phyloP scores from a whole-genome alignment of 805 yeast species.

The Pichia nanzhaoensis region DNA sequence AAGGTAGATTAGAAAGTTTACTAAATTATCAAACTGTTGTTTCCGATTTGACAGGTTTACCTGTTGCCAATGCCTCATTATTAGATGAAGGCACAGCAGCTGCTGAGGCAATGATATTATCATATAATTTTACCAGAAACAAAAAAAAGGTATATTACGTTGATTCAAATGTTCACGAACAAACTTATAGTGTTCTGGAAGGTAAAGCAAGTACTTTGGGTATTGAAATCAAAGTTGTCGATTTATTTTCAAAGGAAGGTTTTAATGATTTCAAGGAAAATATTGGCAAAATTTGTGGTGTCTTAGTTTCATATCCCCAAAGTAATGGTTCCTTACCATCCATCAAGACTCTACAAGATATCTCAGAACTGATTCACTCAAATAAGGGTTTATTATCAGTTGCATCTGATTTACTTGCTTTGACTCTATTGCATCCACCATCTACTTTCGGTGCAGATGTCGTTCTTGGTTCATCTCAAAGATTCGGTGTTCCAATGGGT shows the following conservation, averaged over 20 bases:
- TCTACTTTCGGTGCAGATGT: slow-evolving; percentile 84
- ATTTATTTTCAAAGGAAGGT: slow-evolving; percentile 41
- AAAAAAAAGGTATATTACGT: slow-evolving; percentile 66
- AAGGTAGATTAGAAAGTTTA: slow-evolving; percentile 87
- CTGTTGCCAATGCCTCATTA: slow-evolving; percentile 91
- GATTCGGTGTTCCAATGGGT: slow-evolving; percentile 97
- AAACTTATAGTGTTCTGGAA: slow-evolving; percentile 71
- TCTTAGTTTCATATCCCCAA: slow-evolving; percentile 82
- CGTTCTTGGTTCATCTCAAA: slow-evolving; percentile 85
- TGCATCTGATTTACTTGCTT: slow-evolving; percentile 88
- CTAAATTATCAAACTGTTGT: slow-evolving; percentile 91
- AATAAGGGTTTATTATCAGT: slow-evolving; percentile 73
- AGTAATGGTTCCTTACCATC: slow-evolving; percentile 68
- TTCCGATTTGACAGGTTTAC: slow-evolving; percentile 84
- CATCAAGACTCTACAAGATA: slow-evolving; percentile 39
- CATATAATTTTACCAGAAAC: slow-evolving; percentile 59
- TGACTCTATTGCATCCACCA: slow-evolving; percentile 82
- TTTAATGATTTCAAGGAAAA: slow-evolving; percentile 30
- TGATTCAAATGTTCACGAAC: slow-evolving; percentile 74
- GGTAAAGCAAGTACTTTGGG: slow-evolving; percentile 74
- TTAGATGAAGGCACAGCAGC: slow-evolving; percentile 97
- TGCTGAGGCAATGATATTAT: slow-evolving; percentile 90
- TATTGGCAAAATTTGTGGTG: slow-evolving; percentile 57
- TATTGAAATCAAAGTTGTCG: slow-evolving; percentile 55
- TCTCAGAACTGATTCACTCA: slow-evolving; percentile 61